Conservation (phyloP, 306 rosid species). For the Quercus dentata region DNA sequence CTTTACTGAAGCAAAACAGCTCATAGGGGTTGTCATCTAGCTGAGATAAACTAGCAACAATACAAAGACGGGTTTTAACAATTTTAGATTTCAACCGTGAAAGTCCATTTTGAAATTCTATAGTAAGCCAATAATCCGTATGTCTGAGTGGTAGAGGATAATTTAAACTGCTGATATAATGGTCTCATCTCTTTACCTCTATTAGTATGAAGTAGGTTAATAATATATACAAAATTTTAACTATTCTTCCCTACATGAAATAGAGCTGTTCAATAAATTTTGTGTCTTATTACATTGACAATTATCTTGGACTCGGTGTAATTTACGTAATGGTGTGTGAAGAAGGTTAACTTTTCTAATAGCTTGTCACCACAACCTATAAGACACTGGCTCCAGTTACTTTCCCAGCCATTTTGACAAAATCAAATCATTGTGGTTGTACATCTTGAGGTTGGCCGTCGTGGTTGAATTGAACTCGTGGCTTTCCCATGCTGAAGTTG, state of each 20-base stretch:
- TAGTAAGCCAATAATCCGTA: too few relatives aligned
- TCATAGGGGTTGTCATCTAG: too few relatives aligned
- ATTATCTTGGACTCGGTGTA: neutral
- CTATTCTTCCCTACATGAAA: neutral
- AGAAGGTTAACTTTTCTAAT: neutral
- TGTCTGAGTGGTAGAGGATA: too few relatives aligned
- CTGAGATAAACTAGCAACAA: too few relatives aligned
- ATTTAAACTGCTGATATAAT: too few relatives aligned
- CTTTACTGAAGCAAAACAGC: too few relatives aligned
- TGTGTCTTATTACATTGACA: neutral
- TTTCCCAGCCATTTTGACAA: neutral
- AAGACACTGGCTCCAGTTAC: neutral
- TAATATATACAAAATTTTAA: too few relatives aligned
- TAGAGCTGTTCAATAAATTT: neutral
- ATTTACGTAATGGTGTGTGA: neutral
- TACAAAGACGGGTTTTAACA: too few relatives aligned
- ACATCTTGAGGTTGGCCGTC: constrained; percentile 40
- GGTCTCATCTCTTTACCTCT: too few relatives aligned
- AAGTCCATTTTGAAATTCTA: too few relatives aligned
- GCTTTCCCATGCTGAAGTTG: constrained; percentile 99
- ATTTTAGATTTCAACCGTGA: too few relatives aligned
- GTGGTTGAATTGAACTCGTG: constrained; percentile 70
- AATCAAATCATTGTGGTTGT: neutral
- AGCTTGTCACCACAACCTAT: neutral
- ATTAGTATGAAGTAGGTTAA: too few relatives aligned